Evolutionary conservation across 306 rosid genomes (phyloP), one percentile per base, ranked within the genome.

Genomic region (Glycine soja): DNA sequence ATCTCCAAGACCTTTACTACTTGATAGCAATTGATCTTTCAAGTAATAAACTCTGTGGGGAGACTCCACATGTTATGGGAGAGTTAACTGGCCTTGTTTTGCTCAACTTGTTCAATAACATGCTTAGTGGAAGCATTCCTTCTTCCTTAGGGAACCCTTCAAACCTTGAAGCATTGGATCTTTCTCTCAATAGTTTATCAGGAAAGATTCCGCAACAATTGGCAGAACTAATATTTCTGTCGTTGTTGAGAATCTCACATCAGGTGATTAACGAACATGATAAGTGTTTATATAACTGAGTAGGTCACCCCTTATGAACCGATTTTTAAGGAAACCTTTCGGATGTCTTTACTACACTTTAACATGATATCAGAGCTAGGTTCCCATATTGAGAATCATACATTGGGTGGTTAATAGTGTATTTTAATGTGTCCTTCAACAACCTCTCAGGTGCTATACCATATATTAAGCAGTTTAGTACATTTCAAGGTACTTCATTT

Each of bases 11-110:
- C 0, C 5, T 61, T 16, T 51, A 64, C 75, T 8, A 10, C 16
- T 15, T 81, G 5, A 46, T 42, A n/a, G 76, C 63, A 76, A 65
- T 74, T 43, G 76, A 81, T 34, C 45, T 54, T 14, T 81, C 85
- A 30, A 54, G 62, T 42, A 74, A 74, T 68, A 64, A 24, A 43
- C 4, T 81, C 45, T 36, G 5, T 40, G 80, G 62, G 30, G 69
- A 64, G 18, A 74, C 65, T 38, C 80, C 75, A 2, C 6, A 53
- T 10, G 30, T 11, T 15, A 65, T 45, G 3, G 70, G 80, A 63
- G 59, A 53, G 7, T 53, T 53, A n/a, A 14, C 0, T 0, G 59
- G 59, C 59, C 59, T 53, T n/a, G 18, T 14, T 53, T n/a, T n/a
- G 19, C 8, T n/a, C 24, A 53, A 53, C 11, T 4, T 36, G 1